Evolutionary conservation across 257 asterid genomes (phyloP).

Genomic region (Mentha longifolia): DNA sequence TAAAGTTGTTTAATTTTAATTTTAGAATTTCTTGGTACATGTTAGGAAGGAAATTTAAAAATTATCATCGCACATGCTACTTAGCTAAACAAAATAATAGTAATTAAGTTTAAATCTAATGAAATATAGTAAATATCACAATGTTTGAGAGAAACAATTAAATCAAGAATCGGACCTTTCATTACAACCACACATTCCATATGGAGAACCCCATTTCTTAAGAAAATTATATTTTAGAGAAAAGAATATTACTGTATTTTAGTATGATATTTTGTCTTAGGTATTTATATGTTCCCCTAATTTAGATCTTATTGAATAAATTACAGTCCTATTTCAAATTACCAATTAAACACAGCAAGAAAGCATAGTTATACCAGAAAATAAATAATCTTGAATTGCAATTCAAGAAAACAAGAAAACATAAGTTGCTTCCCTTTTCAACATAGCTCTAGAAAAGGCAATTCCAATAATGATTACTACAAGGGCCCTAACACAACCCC

Average conservation of each 20-base stretch:
- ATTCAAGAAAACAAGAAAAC: constrained; percentile 27
- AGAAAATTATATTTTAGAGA: no score
- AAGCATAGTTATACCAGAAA: neutral
- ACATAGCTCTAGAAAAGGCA: constrained; percentile 12
- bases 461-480: no score
- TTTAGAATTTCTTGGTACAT: neutral
- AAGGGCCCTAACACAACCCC: no score
- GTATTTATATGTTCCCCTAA: neutral
- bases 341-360: neutral
- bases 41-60: neutral
- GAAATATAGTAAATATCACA: neutral
- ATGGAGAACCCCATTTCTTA: no score
- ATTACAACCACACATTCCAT: neutral
- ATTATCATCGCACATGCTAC: neutral
- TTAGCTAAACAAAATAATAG: neutral
- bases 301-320: neutral
- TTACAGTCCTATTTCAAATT: neutral
- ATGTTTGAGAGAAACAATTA: neutral
- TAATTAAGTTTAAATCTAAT: neutral
- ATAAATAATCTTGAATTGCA: neutral
- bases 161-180: neutral
- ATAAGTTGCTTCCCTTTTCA: constrained; percentile 21
- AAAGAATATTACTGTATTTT: no score
- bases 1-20: neutral
- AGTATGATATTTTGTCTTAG: no score